Evolutionary conservation across 306 rosid genomes (phyloP).

Genomic region (Ziziphus jujuba): DNA sequence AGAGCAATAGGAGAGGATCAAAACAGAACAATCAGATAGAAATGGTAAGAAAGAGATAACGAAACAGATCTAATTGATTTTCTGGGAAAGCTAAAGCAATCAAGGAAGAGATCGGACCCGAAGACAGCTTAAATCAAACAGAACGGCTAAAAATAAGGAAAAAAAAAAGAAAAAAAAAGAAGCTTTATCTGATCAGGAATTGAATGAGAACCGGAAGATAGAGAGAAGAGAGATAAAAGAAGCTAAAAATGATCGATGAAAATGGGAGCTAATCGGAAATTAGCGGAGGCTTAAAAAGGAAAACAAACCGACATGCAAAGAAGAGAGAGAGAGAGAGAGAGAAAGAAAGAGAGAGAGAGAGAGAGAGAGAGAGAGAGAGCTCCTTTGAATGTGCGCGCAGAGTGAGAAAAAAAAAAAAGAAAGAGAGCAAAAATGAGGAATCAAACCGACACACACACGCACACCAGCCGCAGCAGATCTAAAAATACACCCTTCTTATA

Average conservation of each 20-base stretch:
- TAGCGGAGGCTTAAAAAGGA: background rate
- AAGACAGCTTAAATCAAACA: background rate
- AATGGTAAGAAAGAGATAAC: background rate
- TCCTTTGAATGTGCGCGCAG: constrained; percentile 7
- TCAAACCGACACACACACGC: constrained; percentile 53
- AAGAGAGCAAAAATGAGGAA: constrained; percentile 25
- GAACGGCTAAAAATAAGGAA: too few species aligned
- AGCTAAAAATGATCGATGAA: background rate
- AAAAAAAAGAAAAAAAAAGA: too few species aligned
- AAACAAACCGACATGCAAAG: constrained; percentile 21
- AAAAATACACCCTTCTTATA: constrained; percentile 44
- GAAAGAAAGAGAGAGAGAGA: too few species aligned
- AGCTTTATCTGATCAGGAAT: too few species aligned
- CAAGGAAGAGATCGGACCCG: constrained; percentile 1
- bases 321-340: too few species aligned
- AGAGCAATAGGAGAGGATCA: background rate
- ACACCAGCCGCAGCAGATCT: constrained; percentile 64
- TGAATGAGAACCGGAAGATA: background rate
- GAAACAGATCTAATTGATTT: constrained; percentile 21
- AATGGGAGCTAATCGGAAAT: constrained; percentile 10
- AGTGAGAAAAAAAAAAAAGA: background rate
- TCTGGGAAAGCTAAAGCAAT: background rate
- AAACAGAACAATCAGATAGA: constrained; percentile 23
- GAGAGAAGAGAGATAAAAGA: too few species aligned
- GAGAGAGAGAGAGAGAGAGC: constrained; percentile 16